Evolutionary conservation across 441 rosid species (phyloP), one percentile per base, ranked within the genome.

Genomic region (Populus trichocarpa): DNA sequence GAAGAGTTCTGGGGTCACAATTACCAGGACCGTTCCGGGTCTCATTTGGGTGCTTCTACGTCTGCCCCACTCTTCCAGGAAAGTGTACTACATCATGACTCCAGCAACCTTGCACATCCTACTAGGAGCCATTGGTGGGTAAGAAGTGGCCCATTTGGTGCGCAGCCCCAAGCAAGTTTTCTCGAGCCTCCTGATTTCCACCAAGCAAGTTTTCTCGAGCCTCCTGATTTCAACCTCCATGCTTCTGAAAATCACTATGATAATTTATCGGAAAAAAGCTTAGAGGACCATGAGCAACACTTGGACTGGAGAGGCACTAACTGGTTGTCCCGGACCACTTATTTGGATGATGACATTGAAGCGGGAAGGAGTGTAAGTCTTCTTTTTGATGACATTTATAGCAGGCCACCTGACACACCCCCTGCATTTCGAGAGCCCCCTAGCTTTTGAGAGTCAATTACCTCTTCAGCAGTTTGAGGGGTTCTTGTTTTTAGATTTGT

Each of bases 171-270:
- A 67, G 50, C 93, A 26, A 96, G 99, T 81, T 96, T 96, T 80
- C 86, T 93, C 1, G 98, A 96, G 78, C 99, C 99, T 68, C 98
- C 98, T 2, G 94, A 89, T 77, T 94, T 91, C 77, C 85, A 86
- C 1, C 86, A 90, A 61, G 33, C 93, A 23, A 96, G 99, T 81
- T 96, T 96, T 80, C 86, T 93, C 1, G 98, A 96, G 77, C 99
- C 99, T 70, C 98, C 98, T 2, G 94, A 89, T 77, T 94, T 91
- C 77, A 86, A 86, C 85, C 87, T 6, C 20, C 79, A 79, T 76
- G 46, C 76, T 6, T 23, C 85, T 3, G 66, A 83, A 68, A 84
- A 85, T 75, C 71, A 74, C 59, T 68, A 71, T 16, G 97, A 91
- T 53, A 83, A 81, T 76, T 40, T 81, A 22, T 93, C 93, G 1